Evolutionary conservation across 768 basidiomycete species (phyloP).

Genomic region (Pleurotus eryngii): DNA sequence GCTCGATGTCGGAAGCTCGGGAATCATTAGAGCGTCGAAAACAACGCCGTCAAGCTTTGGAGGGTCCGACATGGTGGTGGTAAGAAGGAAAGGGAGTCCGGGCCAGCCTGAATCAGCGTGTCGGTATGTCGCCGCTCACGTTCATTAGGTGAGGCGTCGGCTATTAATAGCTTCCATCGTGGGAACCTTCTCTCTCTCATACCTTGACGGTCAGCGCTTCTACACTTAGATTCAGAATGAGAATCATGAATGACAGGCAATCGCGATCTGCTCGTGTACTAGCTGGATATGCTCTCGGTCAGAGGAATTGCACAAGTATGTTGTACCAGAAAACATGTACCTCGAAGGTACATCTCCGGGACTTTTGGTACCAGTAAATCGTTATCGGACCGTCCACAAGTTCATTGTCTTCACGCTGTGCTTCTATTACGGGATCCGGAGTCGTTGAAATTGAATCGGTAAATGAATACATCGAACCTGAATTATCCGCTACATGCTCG

Average conservation of each 20-base stretch:
- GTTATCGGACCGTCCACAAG: no score
- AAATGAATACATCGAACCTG: conserved; percentile 1
- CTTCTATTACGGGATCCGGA: no score
- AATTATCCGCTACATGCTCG: not conserved
- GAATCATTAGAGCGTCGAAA: conserved; percentile 17
- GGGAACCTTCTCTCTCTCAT: not conserved
- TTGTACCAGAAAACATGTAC: no score
- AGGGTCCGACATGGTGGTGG: conserved; percentile 7
- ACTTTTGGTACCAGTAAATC: no score
- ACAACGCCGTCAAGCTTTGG: conserved; percentile 13
- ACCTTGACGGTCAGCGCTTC: not conserved
- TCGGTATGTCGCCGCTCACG: conserved; percentile 3
- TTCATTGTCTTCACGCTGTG: no score
- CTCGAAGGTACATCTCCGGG: no score
- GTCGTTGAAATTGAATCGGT: not conserved
- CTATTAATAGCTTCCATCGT: conserved; percentile 1
- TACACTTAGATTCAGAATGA: no score
- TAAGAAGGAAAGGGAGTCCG: not conserved
- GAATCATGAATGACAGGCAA: no score
- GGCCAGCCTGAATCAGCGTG: conserved; percentile 2
- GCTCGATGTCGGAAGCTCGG: conserved; percentile 12
- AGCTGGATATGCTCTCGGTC: no score
- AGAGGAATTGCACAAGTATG: no score
- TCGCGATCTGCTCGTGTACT: no score
- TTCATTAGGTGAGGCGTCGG: not conserved